Conservation (phyloP, 176 grass and related monocot species). For the Zoysia pacifica region DNA sequence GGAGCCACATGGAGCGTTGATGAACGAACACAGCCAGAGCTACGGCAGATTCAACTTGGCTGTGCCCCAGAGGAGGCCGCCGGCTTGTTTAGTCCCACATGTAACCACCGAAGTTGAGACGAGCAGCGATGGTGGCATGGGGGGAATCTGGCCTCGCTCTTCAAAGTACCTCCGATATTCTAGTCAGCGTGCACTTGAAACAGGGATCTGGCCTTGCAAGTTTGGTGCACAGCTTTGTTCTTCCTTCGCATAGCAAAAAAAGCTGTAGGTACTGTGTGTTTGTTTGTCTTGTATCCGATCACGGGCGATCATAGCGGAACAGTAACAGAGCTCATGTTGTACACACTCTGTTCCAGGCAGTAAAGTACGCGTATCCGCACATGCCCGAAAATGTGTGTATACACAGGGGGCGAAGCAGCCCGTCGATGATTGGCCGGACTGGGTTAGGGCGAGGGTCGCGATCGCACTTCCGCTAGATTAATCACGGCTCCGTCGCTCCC, state of each 20-base stretch:
- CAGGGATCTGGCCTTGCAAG: not conserved
- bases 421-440: constrained; percentile 46
- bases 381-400: constrained; percentile 21
- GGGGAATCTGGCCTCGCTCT: constrained; percentile 50
- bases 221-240: not conserved
- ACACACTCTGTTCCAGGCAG: too few relatives aligned
- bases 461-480: constrained; percentile 55
- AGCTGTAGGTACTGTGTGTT: not conserved
- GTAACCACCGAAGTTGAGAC: constrained; percentile 35
- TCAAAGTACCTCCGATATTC: constrained; percentile 24
- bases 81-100: constrained; percentile 31
- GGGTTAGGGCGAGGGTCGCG: constrained; percentile 53
- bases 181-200: not conserved
- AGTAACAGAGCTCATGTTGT: too few relatives aligned
- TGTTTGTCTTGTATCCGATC: not conserved
- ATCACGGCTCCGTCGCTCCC: constrained; percentile 23
- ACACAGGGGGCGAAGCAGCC: constrained; percentile 2
- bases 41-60: constrained; percentile 37
- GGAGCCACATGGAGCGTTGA: constrained; percentile 56
- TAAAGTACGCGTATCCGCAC: constrained; percentile 32
- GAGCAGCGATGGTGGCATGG: constrained; percentile 31
- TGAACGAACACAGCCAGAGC: not conserved
- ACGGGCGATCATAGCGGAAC: not conserved
- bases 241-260: not conserved
- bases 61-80: constrained; percentile 11